Evolutionary conservation across 257 asterid species (phyloP).

Genomic region (Primulina tabacum): DNA sequence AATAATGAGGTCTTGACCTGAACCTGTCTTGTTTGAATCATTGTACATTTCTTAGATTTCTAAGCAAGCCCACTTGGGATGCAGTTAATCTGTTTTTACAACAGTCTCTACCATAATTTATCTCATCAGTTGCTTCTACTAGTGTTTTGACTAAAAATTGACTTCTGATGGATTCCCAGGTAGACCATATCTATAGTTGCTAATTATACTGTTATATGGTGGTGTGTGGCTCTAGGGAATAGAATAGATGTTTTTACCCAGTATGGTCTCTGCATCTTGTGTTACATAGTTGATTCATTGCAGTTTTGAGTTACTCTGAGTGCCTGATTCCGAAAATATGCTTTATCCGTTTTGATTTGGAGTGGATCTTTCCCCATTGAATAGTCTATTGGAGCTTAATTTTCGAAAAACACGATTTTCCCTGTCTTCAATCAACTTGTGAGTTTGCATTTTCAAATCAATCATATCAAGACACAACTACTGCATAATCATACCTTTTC

Average conservation of each 20-base stretch:
- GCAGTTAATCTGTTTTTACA: not conserved
- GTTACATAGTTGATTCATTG: constrained; percentile 4
- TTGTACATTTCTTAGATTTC: constrained; percentile 3
- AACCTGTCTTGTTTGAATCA: constrained; percentile 9
- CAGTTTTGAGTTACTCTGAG: not conserved
- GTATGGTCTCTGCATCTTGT: not conserved
- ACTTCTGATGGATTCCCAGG: not conserved
- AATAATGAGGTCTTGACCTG: constrained; percentile 1
- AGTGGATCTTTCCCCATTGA: not conserved
- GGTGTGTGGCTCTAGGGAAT: not conserved
- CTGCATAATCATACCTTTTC: not conserved
- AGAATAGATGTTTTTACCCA: not conserved
- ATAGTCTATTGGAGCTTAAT: not conserved
- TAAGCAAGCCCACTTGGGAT: not conserved
- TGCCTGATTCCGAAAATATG: not conserved
- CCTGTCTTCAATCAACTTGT: not conserved
- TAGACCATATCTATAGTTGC: not conserved
- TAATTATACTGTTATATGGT: not conserved
- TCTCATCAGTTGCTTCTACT: not conserved
- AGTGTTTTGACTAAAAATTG: not conserved
- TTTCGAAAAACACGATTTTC: not conserved
- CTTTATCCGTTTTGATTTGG: not conserved
- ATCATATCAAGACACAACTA: not conserved
- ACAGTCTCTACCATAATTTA: not conserved
- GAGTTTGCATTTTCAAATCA: not conserved